Conservation (phyloP, 352 stramenopile species). For the Pythium oligandrum region DNA sequence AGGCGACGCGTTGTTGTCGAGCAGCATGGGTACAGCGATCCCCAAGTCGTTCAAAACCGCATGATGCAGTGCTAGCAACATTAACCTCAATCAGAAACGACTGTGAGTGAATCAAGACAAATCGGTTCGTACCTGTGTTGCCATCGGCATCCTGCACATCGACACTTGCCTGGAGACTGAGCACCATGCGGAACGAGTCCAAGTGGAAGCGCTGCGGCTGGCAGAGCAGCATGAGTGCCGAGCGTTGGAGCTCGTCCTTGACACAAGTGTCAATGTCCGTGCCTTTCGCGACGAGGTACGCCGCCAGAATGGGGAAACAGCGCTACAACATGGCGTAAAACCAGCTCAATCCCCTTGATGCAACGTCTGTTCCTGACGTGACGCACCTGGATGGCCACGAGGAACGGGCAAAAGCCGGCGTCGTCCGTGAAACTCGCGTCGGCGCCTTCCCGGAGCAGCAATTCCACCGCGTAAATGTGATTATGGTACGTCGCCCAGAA, state of each 20-base stretch:
- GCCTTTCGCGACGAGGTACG: conserved; percentile 76
- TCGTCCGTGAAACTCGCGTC: conserved; percentile 45
- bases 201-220: conserved; percentile 71
- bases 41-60: conserved; percentile 55
- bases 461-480: conserved; percentile 75
- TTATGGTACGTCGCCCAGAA: conserved; percentile 75
- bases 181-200: conserved; percentile 77
- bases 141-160: conserved; percentile 52
- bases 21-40: conserved; percentile 61
- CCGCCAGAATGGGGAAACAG: conserved; percentile 70
- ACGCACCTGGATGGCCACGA: conserved; percentile 51
- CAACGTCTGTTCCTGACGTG: no score
- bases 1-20: conserved; percentile 49
- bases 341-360: no score
- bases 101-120: not conserved
- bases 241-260: conserved; percentile 35
- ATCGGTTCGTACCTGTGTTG: conserved; percentile 49
- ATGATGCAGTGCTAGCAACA: conserved; percentile 48
- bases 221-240: conserved; percentile 69
- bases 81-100: no score
- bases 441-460: conserved; percentile 58
- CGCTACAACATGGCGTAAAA: conserved; percentile 12
- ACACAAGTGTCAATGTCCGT: conserved; percentile 54
- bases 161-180: conserved; percentile 55
- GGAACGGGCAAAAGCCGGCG: conserved; percentile 54